Base-by-base conservation (phyloP, 1,139 yeast species). In the Scheffersomyces cryptocercus region DNA sequence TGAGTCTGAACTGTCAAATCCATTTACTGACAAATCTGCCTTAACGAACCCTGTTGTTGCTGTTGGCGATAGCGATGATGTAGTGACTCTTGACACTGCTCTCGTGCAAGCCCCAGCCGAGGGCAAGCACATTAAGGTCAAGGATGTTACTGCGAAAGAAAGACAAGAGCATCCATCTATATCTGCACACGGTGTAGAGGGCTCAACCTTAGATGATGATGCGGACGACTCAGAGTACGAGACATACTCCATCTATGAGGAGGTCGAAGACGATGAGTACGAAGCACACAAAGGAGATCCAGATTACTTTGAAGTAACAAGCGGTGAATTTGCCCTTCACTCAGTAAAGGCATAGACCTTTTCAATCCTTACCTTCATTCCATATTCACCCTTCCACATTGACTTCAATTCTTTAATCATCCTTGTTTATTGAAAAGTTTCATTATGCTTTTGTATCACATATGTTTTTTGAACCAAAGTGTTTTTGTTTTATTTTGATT, bases 191-290 rank as follows among this genome's bases (percentile, higher is more conserved):
- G 15, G 12, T 31, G 35, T 14, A 15, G 35, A 14, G 14, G 51
- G 38, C 36, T 46, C 55, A 4, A 45, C 34, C 28, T 42, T 43
- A 29, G 43, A 37, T 6, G 45, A 50, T 12, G 54, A 47, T 4
- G 47, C 46, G 12, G 46, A 38, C 13, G 44, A 44, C 7, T 37
- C 55, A 20, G 53, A 54, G 12, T 53, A 48, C 48, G 76, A 69
- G 40, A 59, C 67, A 32, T 65, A 64, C 50, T 71, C 80, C 5
- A 69, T 77, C 10, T 76, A 78, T 51, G 82, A 78, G 57, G 79
- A 81, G 40, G 76, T 80, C 16, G 67, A 75, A 35, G 79, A 78
- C 45, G 59, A 48, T 13, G 84, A 79, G 50, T 80, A 51, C 54
- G 73, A 72, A 43, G 63, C 62, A 10, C 56, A 79, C 63, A 67